Evolutionary conservation across 2,329 filamentous ascomycete species (phyloP), one percentile per base, ranked within the genome.

Genomic region (Colletotrichum costaricense): DNA sequence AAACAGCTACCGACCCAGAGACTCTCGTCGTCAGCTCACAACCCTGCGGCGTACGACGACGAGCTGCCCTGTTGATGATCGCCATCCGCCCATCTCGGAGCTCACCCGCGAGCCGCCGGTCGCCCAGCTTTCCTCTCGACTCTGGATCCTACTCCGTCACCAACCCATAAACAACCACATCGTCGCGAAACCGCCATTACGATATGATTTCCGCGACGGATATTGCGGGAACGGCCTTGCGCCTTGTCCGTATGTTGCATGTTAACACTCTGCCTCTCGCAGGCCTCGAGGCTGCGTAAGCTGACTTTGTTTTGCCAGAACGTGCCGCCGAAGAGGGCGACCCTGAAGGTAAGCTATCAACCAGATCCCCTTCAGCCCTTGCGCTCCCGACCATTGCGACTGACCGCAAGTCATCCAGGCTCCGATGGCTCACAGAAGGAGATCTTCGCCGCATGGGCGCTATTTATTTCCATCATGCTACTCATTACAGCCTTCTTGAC

Each of bases 401-500:
- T 76, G 66, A 76, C 73, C 24, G 12, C 16, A 54, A 57, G 58
- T 28, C 7, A 58, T 24, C 7, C 63, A 76, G 74, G 73, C 12
- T 73, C 65, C 63, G 74, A 76, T 65, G 73, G 69, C 49, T 75
- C 94, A 60, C 72, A 97, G 84, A 95, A 97, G 87, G 97, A 99
- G 86, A 94, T 98, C 76, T 94, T 95, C 81, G 93, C 95, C 78
- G 98, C 97, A 86, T 98, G 95, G 95, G 95, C 96, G 35, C 92
- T 99, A 77, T 98, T 98, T 85, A 99, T 99, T 80, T 91, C 97
- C 78, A 98, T 99, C 78, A 90, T 95, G 86, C 91, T 99, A 78
- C 92, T 99, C 79, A 98, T 98, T 77, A 90, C 94, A 76, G 96
- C 97, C 75, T 94, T 99, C 78, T 97, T 98, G 83, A 97, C 95